A percentile compares a stretch with the other conserved stretches of the same genome.
Conservation (phyloP, 371 early-diverging fungal genomes). For the Capillidium rhysosporum region DNA sequence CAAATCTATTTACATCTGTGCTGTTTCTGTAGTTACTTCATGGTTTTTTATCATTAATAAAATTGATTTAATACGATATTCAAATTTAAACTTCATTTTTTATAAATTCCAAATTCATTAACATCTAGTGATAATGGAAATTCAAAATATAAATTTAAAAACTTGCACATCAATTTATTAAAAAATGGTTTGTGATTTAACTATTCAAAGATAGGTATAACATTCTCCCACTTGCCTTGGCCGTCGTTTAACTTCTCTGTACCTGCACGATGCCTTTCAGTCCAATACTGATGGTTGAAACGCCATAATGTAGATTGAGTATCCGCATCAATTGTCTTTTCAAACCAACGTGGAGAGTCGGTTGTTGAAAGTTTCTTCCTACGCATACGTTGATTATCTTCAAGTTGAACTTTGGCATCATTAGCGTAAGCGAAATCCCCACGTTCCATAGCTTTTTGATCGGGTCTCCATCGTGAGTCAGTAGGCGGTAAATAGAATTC, state of each 20-base stretch:
- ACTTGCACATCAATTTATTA: too few species aligned
- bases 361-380: constrained; percentile 25
- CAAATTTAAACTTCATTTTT: too few species aligned
- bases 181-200: too few species aligned
- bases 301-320: constrained; percentile 41
- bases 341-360: constrained; percentile 54
- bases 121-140: too few species aligned
- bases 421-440: constrained; percentile 49
- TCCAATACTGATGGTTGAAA: constrained; percentile 41
- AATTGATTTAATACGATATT: too few species aligned
- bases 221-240: constrained; percentile 18
- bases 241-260: constrained; percentile 11
- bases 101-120: too few species aligned
- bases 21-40: too few species aligned
- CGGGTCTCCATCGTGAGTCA: constrained; percentile 58
- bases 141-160: too few species aligned
- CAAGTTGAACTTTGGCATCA: constrained; percentile 38
- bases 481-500: constrained; percentile 36
- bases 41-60: too few species aligned
- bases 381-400: constrained; percentile 45
- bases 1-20: too few species aligned
- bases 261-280: constrained; percentile 18
- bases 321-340: constrained; percentile 33
- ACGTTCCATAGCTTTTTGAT: constrained; percentile 50
- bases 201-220: not conserved